phyloP scores from a whole-genome alignment of 2,329 filamentous ascomycete genomes.

The Fusarium mundagurra region DNA sequence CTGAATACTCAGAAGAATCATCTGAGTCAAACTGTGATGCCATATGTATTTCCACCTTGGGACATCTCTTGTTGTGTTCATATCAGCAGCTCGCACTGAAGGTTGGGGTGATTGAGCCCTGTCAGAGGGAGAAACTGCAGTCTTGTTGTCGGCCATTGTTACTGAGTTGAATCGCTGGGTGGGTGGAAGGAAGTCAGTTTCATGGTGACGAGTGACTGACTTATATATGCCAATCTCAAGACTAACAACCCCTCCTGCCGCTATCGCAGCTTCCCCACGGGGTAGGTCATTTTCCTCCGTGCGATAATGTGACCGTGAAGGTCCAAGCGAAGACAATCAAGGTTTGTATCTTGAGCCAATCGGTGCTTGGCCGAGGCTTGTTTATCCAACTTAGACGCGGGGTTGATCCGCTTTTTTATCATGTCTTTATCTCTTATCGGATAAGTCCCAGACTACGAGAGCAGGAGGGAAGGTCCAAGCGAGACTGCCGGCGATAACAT shows the following conservation, averaged over 20 bases:
- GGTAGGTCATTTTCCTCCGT: background rate
- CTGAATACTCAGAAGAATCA: conserved; percentile 13
- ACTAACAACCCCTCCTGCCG: background rate
- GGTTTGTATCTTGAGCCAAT: background rate
- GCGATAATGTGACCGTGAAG: background rate
- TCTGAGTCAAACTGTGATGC: conserved; percentile 10
- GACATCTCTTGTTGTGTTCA: background rate
- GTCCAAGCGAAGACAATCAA: background rate
- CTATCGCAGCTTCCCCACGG: background rate
- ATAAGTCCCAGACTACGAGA: background rate
- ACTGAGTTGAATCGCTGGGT: no score
- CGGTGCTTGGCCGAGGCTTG: background rate
- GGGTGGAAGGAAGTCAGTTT: no score
- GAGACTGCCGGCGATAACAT: background rate
- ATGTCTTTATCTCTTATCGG: background rate
- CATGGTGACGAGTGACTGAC: background rate
- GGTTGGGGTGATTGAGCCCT: background rate
- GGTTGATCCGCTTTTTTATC: background rate
- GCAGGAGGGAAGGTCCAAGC: background rate
- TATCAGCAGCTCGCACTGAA: background rate
- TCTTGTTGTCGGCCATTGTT: conserved; percentile 1
- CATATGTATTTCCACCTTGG: conserved; percentile 13
- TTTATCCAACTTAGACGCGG: background rate
- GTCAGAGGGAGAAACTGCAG: background rate
- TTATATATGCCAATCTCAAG: background rate